Evolutionary conservation across 2,329 filamentous ascomycete species (phyloP).

Genomic region (Fusarium camptoceras): DNA sequence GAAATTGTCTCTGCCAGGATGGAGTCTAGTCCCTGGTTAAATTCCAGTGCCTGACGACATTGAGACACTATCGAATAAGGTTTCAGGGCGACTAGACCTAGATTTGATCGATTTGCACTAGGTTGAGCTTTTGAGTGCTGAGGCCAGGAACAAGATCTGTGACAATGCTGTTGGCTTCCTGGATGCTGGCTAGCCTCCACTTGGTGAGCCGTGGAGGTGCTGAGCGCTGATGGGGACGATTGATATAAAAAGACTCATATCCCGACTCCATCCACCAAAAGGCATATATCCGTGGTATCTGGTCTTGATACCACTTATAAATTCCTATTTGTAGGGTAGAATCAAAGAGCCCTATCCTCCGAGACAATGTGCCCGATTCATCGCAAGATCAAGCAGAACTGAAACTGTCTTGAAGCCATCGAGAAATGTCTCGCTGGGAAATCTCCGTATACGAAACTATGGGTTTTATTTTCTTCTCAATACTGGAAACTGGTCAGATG

Average conservation of each 20-base stretch:
- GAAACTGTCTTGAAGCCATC: not conserved
- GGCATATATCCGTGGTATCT: not conserved
- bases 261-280: not conserved
- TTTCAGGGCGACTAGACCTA: slow-evolving; percentile 10
- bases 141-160: slow-evolving; percentile 18
- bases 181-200: not conserved
- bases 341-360: not conserved
- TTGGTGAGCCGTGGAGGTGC: not conserved
- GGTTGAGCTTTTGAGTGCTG: no score
- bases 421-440: not conserved
- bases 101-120: slow-evolving; percentile 7
- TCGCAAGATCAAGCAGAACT: not conserved
- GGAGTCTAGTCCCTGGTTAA: slow-evolving; percentile 7
- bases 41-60: slow-evolving; percentile 23
- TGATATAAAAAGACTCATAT: not conserved
- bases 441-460: not conserved
- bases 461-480: no score
- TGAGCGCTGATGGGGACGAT: not conserved
- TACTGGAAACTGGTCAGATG: no score
- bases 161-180: not conserved
- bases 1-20: not conserved
- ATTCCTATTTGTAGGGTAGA: not conserved
- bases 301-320: accelerated
- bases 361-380: not conserved
- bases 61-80: slow-evolving; percentile 7